Base-by-base conservation (phyloP, 2,329 filamentous ascomycete species). In the Cladophialophora yegresii region DNA sequence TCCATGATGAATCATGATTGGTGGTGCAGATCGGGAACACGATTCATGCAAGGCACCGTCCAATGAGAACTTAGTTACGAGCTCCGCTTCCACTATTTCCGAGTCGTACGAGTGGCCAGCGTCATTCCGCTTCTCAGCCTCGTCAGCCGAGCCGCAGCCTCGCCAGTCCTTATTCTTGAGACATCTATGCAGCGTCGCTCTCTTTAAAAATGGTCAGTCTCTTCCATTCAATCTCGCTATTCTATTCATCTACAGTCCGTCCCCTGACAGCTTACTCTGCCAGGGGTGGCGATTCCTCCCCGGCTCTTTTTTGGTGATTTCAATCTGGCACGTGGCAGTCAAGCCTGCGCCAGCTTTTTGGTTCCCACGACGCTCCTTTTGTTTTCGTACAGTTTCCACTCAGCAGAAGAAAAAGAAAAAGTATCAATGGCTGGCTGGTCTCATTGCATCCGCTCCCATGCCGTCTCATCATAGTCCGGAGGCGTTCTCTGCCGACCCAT, bases 191-290 rank as follows among this genome's bases (percentile, higher is more conserved):
- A 28, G 6, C 12, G 40, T 22, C 22, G 22, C 43, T 26, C 51
- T 20, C 20, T 45, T 62, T 62, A 65, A 62, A 26, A 64, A 67
- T 64, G 61, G 50, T 62, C 62, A 36, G 54, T 64, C 54, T 33
- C 45, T 33, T 57, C 56, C 61, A 49, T 64, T 67, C 58, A 59
- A 43, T 64, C 61, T 67, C 40, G 58, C 58, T 62, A 62, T 28
- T 61, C 54, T 54, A 58, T 43, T 58, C 62, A 64, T 56, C 54
- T 58, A 40, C 64, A 26, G 23, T 49, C 62, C 33, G 23, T 57
- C 45, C 26, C n/a, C 23, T 26, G 12, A 26, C 40, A 2, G 12
- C 5, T 16, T 22, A 9, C 45, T 36, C 43, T 33, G 40, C 10
- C 30, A 33, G 45, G 45, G 30, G n/a, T 55, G 40, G 49, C 36